Evolutionary conservation across 495 filamentous ascomycete genomes (phyloP).

Genomic region (Rusavskia elegans): DNA sequence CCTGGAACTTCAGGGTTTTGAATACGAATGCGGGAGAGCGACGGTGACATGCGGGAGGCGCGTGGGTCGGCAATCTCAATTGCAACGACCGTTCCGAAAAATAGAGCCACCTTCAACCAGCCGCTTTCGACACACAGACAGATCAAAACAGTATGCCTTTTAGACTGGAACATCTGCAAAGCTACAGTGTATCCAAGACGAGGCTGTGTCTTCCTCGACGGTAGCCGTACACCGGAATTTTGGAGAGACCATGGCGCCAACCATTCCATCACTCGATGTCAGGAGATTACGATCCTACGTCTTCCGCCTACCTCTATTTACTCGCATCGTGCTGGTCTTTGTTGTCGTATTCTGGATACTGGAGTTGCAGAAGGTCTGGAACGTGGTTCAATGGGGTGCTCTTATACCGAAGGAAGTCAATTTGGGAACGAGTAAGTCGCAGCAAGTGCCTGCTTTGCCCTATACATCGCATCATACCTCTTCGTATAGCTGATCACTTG

Average conservation of each 20-base stretch:
- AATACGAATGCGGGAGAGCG: not conserved
- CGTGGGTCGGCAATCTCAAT: not conserved
- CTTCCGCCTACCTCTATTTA: constrained; percentile 74
- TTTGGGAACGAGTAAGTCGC: constrained; percentile 54
- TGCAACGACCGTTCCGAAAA: not conserved
- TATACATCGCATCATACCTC: not conserved
- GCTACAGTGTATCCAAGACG: not conserved
- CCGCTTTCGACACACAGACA: not conserved
- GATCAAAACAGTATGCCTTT: not conserved
- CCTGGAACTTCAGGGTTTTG: too few relatives aligned
- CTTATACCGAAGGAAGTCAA: constrained; percentile 62
- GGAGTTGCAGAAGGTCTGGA: constrained; percentile 47
- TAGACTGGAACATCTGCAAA: not conserved
- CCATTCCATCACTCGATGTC: constrained; percentile 27
- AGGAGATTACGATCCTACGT: constrained; percentile 50
- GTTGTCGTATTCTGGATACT: constrained; percentile 55
- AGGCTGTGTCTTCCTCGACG: not conserved
- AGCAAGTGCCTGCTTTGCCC: not conserved
- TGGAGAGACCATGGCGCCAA: constrained; percentile 6
- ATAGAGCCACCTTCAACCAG: too few relatives aligned
- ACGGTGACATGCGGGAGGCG: not conserved
- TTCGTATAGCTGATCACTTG: not conserved
- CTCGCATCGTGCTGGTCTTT: constrained; percentile 52
- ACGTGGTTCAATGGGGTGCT: constrained; percentile 56
- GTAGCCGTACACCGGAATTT: not conserved